Percentiles rank a stretch among this genome's conserved stretches.
These are phyloP conservation scores for Agmasoma carcini DNA, from an alignment of 371 early-diverging fungal genomes.

Conservation along the genomic window DNA sequence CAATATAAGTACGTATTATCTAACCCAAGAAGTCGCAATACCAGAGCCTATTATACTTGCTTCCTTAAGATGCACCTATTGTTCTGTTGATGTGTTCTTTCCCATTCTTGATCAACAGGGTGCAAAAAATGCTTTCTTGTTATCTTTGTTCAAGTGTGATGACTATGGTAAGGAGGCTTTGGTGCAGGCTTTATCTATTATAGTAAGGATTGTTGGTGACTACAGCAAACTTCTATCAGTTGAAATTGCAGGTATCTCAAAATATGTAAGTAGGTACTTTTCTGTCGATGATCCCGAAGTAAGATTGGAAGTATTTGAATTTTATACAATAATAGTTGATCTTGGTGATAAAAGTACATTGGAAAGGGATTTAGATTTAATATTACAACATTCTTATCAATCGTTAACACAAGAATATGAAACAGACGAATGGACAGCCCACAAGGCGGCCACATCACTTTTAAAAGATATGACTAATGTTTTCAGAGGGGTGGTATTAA, in stretches of 20 bases:
- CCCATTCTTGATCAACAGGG: conserved; percentile 22
- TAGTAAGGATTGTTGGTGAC: conserved; percentile 33
- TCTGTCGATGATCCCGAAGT: conserved; percentile 19
- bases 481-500: conserved; percentile 11
- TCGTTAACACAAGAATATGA: conserved; percentile 36
- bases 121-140: conserved; percentile 18
- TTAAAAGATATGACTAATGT: conserved; percentile 24
- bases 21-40: not conserved
- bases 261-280: conserved; percentile 28
- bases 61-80: conserved; percentile 16
- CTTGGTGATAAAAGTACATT: conserved; percentile 25
- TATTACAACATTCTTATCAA: conserved; percentile 22
- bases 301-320: conserved; percentile 39
- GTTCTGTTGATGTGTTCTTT: conserved; percentile 10
- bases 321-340: conserved; percentile 46
- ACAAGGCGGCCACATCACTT: conserved; percentile 48
- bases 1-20: conserved; percentile 11
- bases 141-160: conserved; percentile 16
- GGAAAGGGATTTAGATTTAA: conserved; percentile 8
- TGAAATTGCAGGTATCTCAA: conserved; percentile 20
- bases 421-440: conserved; percentile 33
- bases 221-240: conserved; percentile 20
- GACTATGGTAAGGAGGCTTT: conserved; percentile 16
- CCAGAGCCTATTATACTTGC: not conserved
- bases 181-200: conserved; percentile 30